Percentiles rank a stretch among this genome's conserved stretches.
These are phyloP conservation scores for Ilex aquifolium DNA, from an alignment of 257 asterid species.

Conservation along the genomic window DNA sequence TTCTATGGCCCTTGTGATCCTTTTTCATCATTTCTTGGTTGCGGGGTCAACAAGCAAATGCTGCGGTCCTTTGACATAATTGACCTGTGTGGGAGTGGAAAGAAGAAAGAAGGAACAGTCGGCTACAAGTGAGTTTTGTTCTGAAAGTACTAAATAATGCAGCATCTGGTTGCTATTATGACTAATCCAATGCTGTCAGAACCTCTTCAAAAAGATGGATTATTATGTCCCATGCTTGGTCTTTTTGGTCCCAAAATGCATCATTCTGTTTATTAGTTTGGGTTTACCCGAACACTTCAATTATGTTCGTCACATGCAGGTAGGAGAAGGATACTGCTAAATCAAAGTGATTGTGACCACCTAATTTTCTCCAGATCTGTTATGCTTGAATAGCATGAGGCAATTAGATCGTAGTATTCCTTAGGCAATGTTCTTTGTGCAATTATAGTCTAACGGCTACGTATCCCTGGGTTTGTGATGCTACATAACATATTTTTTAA, in stretches of 20 bases:
- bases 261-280: constrained; percentile 31
- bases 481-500: too few species aligned
- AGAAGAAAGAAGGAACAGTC: background rate
- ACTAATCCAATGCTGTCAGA: too few species aligned
- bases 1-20: background rate
- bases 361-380: too few species aligned
- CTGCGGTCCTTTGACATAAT: constrained; percentile 27
- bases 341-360: too few species aligned
- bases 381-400: too few species aligned
- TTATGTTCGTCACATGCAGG: constrained; percentile 31
- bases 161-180: background rate
- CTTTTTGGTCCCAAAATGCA: constrained; percentile 1
- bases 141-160: constrained; percentile 35
- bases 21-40: constrained; percentile 24
- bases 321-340: background rate
- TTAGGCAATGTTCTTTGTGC: too few species aligned
- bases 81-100: constrained; percentile 23
- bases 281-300: constrained; percentile 23
- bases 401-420: too few species aligned
- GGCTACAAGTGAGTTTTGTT: constrained; percentile 3
- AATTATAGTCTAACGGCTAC: too few species aligned
- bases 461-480: too few species aligned
- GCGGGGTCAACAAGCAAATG: constrained; percentile 58
- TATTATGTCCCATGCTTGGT: too few species aligned
- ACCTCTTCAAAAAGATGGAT: too few species aligned